Evolutionary conservation across 2,329 filamentous ascomycete species (phyloP), one percentile per base, ranked within the genome.

Genomic region (Cladorrhinum sp.): DNA sequence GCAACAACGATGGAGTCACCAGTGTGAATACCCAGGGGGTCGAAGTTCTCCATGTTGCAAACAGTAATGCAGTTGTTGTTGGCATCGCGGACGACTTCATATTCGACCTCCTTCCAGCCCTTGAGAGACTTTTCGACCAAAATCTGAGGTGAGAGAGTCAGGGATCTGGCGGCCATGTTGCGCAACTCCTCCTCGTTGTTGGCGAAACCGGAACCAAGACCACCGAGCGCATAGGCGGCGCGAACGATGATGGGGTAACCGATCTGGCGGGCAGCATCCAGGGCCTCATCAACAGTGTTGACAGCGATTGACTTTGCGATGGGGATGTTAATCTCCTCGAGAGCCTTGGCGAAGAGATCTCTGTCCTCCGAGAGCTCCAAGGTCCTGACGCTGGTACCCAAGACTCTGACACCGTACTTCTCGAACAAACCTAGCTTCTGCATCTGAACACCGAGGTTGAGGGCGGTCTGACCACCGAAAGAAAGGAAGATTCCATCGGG

Each of bases 91-190:
- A 98, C 95, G 60, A 98, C 95, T 78, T 98, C 95, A 73, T 98
- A 99, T 77, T 99, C 95, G 55, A 97, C 89, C 78, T 99, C 95
- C 79, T 99, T 99, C 95, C 95, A 99, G 76, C 95, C 95, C 83
- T 97, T 98, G 69, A 99, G 86, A 56, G 92, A 96, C 79, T 98
- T 98, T 82, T 99, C 95, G 61, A 99, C 93, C 73, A 99, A 78
- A 71, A 99, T 97, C 77, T 99, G 95, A 54, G 95, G 93, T 2
- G 93, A 93, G 36, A 98, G 85, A 50, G 93, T 96, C 61, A 99
- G 84, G 51, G 93, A 98, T 66, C 92, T 88, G 64, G 95, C 93
- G 66, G 93, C 90, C 83, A 99, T 84, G 77, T 98, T 92, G 74
- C 91, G 89, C 61, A 99, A 87, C 79, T 99, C 95, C 72, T 97